Conservation (phyloP, 2,329 filamentous ascomycete species). For the Cladosporium sp. region DNA sequence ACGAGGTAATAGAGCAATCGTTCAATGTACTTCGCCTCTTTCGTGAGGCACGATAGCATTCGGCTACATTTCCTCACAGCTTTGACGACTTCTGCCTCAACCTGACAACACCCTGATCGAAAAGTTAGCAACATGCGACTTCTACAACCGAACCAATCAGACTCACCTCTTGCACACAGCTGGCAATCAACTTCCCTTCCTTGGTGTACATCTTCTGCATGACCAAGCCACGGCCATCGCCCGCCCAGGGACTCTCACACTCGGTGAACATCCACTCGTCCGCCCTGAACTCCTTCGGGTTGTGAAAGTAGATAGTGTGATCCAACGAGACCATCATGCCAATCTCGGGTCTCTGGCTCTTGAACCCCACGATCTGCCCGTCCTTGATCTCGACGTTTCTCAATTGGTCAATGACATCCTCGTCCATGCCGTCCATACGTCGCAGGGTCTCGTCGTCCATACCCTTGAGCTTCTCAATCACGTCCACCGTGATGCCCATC, state of each 20-base stretch:
- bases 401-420: conserved; percentile 51
- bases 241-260: conserved; percentile 77
- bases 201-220: conserved; percentile 67
- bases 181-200: conserved; percentile 71
- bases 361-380: conserved; percentile 42
- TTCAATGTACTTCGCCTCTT: too few species aligned
- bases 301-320: conserved; percentile 59
- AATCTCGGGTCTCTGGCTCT: conserved; percentile 53
- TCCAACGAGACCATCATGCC: conserved; percentile 86
- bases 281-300: conserved; percentile 45
- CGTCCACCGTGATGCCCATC: conserved; percentile 34
- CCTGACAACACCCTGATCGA: conserved; percentile 48
- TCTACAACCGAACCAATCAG: neutral
- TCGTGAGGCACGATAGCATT: too few species aligned
- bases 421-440: conserved; percentile 40
- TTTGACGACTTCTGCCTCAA: conserved; percentile 38
- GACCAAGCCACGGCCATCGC: conserved; percentile 72
- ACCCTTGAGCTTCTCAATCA: conserved; percentile 41
- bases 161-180: conserved; percentile 70
- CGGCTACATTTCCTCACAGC: conserved; percentile 11
- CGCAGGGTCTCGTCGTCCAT: conserved; percentile 43
- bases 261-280: conserved; percentile 75
- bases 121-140: conserved; percentile 22
- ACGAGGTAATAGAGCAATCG: too few species aligned
- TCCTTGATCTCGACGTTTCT: conserved; percentile 36